Evolutionary conservation across 2,329 filamentous ascomycete genomes (phyloP).

Genomic region (Fusarium aywerte): DNA sequence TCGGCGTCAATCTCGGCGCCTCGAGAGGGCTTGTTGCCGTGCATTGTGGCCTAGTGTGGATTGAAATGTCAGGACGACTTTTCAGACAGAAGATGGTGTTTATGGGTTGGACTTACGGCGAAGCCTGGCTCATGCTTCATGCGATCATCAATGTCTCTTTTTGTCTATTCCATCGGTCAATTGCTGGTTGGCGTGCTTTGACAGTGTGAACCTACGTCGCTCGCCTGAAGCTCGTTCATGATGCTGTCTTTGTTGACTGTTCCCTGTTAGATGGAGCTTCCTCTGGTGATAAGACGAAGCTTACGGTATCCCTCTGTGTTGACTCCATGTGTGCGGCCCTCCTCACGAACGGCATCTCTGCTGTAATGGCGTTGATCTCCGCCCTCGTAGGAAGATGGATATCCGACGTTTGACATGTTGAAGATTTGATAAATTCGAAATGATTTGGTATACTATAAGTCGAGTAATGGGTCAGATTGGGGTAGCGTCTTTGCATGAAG

Average conservation of each 20-base stretch:
- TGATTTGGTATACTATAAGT: too few relatives aligned
- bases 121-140: slow-evolving; percentile 34
- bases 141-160: slow-evolving; percentile 6
- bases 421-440: too few relatives aligned
- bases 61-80: fast-evolving
- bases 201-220: neutral
- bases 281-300: neutral
- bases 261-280: fast-evolving
- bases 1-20: slow-evolving; percentile 25
- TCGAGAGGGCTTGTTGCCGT: slow-evolving; percentile 25
- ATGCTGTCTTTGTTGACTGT: slow-evolving; percentile 25
- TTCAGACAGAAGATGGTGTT: fast-evolving
- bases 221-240: slow-evolving; percentile 23
- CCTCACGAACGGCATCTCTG: slow-evolving; percentile 2
- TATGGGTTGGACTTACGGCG: neutral
- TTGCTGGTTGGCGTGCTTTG: neutral
- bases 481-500: too few relatives aligned
- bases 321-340: slow-evolving; percentile 10
- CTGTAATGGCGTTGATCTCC: slow-evolving; percentile 32
- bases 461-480: too few relatives aligned
- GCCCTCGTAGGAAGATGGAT: slow-evolving; percentile 18
- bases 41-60: slow-evolving; percentile 17
- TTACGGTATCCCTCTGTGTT: slow-evolving; percentile 30
- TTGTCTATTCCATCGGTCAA: neutral
- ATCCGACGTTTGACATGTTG: slow-evolving; percentile 31